Conservation (phyloP, 495 filamentous ascomycete species). For the Tuber brumale region DNA sequence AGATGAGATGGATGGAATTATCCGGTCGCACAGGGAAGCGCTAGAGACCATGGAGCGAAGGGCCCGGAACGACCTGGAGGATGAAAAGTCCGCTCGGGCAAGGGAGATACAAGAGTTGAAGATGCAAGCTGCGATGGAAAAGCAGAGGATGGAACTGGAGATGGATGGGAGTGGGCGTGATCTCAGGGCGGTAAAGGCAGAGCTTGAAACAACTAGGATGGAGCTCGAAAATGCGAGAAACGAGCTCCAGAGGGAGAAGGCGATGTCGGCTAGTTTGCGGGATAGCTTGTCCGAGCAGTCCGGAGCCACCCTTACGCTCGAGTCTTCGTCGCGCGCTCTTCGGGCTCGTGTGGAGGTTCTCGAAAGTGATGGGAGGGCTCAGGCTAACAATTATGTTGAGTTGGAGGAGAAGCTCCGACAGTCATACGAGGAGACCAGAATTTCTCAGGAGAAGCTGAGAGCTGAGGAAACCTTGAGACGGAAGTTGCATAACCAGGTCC, state of each 20-base stretch:
- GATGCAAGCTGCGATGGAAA: constrained; percentile 54
- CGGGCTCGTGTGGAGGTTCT: constrained; percentile 76
- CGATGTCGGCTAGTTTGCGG: constrained; percentile 51
- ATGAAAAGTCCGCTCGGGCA: constrained; percentile 54
- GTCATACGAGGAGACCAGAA: constrained; percentile 59
- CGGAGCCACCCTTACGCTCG: constrained; percentile 58
- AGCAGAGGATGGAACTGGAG: constrained; percentile 58
- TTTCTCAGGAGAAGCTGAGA: constrained; percentile 73
- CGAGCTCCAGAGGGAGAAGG: constrained; percentile 59
- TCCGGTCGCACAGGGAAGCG: constrained; percentile 49
- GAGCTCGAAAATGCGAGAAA: constrained; percentile 51
- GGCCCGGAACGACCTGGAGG: constrained; percentile 55
- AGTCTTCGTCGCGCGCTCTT: constrained; percentile 65
- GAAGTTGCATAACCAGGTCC: constrained; percentile 93
- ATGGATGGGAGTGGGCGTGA: constrained; percentile 58
- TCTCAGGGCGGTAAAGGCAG: constrained; percentile 50
- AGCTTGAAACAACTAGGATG: constrained; percentile 43
- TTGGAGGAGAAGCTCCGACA: constrained; percentile 72
- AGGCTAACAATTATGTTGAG: constrained; percentile 69
- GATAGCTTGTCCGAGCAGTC: constrained; percentile 59
- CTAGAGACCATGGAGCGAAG: constrained; percentile 48
- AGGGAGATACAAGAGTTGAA: constrained; percentile 63
- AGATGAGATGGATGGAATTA: constrained; percentile 40
- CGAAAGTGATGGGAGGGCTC: constrained; percentile 77
- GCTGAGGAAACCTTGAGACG: constrained; percentile 85